phyloP scores from a whole-genome alignment of 2,329 filamentous ascomycete species.

The Claviceps spartinae region DNA sequence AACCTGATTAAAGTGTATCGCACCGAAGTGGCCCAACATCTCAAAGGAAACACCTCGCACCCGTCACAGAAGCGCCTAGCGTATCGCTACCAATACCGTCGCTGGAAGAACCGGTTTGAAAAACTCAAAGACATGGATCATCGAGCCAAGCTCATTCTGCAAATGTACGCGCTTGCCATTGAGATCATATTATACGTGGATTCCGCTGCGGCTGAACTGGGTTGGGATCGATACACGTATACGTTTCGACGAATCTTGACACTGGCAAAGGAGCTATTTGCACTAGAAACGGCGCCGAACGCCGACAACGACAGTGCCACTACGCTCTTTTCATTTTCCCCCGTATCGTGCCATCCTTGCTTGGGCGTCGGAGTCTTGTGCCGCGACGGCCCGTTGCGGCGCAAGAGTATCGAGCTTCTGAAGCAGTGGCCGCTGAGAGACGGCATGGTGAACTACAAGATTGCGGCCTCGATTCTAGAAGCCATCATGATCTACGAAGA shows the following conservation, averaged over 20 bases:
- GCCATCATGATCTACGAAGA: constrained; percentile 1
- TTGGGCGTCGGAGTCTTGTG: constrained; percentile 1
- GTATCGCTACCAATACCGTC: constrained; percentile 2
- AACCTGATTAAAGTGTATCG: constrained; percentile 2
- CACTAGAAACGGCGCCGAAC: background rate
- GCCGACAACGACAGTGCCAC: background rate
- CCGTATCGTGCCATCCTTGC: background rate
- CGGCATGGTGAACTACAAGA: constrained; percentile 4
- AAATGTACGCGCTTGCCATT: constrained; percentile 2
- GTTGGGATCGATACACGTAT: constrained; percentile 4
- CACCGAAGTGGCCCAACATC: background rate
- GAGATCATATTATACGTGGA: constrained; percentile 1
- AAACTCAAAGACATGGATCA: constrained; percentile 1
- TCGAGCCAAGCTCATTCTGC: constrained; percentile 1
- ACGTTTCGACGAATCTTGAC: background rate
- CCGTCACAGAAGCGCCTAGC: background rate
- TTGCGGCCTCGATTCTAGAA: background rate
- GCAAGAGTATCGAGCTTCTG: background rate
- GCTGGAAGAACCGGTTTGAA: constrained; percentile 4
- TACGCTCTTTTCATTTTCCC: constrained; percentile 2
- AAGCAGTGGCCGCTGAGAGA: constrained; percentile 1
- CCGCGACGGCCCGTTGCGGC: background rate
- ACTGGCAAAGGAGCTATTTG: constrained; percentile 1
- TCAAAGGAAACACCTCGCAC: background rate
- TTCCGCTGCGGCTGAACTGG: background rate